A percentile compares a stretch with the other conserved stretches of the same genome.
Evolutionary conservation across 805 yeast genomes (phyloP).

Genomic region (Candida michaelii): DNA sequence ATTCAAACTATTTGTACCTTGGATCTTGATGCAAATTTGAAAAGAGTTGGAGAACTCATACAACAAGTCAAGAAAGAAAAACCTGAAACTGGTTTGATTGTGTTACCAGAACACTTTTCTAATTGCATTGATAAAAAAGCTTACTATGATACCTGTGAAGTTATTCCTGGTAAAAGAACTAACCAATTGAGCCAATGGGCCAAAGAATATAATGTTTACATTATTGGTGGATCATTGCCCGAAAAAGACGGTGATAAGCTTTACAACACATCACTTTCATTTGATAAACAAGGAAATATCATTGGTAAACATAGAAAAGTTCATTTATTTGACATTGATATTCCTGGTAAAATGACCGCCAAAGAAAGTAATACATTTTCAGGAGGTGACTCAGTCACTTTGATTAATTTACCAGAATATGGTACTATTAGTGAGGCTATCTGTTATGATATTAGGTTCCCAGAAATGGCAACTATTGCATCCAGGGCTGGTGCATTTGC

Average conservation of each 20-base stretch:
- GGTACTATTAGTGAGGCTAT: constrained; percentile 74
- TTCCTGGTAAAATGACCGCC: constrained; percentile 78
- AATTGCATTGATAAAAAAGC: constrained; percentile 6
- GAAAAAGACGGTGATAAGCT: constrained; percentile 19
- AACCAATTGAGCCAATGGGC: constrained; percentile 16
- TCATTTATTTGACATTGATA: constrained; percentile 85
- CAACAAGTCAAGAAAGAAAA: constrained; percentile 9
- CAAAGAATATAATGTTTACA: constrained; percentile 19
- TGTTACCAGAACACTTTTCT: constrained; percentile 13
- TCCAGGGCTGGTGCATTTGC: constrained; percentile 62
- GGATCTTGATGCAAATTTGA: constrained; percentile 10
- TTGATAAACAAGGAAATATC: constrained; percentile 58
- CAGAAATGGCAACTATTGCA: constrained; percentile 63
- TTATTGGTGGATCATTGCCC: constrained; percentile 26
- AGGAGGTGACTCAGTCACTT: constrained; percentile 75
- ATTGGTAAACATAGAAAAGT: constrained; percentile 80
- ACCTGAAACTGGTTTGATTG: constrained; percentile 13
- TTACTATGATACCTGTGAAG: constrained; percentile 7
- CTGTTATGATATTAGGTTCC: constrained; percentile 72
- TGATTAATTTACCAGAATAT: constrained; percentile 54
- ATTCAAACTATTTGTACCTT: constrained; percentile 10
- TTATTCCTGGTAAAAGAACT: constrained; percentile 12
- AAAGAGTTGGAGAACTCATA: constrained; percentile 13
- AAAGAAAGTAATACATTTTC: constrained; percentile 69
- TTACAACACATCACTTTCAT: constrained; percentile 15